Percentiles rank a stretch among this genome's conserved stretches.
These are phyloP conservation scores for Agrocybe pediades DNA, from an alignment of 768 basidiomycete species.

Conservation along the genomic window DNA sequence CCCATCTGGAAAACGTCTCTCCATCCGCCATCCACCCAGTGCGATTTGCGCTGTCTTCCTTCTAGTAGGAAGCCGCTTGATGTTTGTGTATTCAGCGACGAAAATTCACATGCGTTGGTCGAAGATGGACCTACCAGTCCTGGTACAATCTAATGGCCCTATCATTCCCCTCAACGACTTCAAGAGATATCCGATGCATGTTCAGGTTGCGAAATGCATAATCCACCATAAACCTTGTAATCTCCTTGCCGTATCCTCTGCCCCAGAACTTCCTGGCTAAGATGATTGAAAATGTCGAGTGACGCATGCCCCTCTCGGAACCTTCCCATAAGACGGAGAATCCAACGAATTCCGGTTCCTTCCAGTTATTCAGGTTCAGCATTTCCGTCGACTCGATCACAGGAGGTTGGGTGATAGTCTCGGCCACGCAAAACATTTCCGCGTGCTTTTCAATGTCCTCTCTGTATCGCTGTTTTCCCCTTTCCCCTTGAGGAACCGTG, in stretches of 20 bases:
- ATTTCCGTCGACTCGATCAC: background rate
- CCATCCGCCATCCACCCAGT: conserved; percentile 22
- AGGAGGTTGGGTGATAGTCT: background rate
- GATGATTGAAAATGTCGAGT: conserved; percentile 1
- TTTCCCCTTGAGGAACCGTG: conserved; percentile 6
- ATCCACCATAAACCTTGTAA: conserved; percentile 39
- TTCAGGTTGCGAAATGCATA: conserved; percentile 40
- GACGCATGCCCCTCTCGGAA: conserved; percentile 1
- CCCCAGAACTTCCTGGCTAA: conserved; percentile 30
- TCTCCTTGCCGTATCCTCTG: conserved; percentile 43
- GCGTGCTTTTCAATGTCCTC: conserved; percentile 5
- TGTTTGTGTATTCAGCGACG: background rate
- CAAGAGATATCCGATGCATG: conserved; percentile 42
- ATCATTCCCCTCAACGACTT: conserved; percentile 37
- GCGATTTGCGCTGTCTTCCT: conserved; percentile 19
- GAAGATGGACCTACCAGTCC: conserved; percentile 36
- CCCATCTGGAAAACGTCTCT: conserved; percentile 23
- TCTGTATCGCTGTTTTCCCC: conserved; percentile 2
- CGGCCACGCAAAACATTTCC: conserved; percentile 12
- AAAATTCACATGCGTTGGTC: too few species aligned
- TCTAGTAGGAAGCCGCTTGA: conserved; percentile 24
- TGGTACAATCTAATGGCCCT: conserved; percentile 40
- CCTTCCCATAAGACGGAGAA: background rate
- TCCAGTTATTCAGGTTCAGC: background rate
- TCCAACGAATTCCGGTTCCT: conserved; percentile 4